Evolutionary conservation across 2,329 filamentous ascomycete genomes (phyloP), one percentile per base, ranked within the genome.

Genomic region (Colletotrichum brevisporum): DNA sequence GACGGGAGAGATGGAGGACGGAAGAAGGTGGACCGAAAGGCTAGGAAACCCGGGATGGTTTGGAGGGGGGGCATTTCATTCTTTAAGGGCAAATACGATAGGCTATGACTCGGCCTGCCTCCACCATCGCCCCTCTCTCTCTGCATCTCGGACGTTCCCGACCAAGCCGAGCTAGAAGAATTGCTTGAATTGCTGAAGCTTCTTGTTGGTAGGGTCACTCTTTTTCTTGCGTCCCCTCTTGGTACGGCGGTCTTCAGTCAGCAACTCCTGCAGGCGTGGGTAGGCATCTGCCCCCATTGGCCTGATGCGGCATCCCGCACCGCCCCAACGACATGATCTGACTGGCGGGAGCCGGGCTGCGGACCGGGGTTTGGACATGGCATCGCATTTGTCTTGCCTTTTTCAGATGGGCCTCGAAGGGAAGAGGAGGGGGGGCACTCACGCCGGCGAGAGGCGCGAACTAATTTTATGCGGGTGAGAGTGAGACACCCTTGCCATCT

Each of bases 1-100:
- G 18, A 53, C 18, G 36, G 36, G 39, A 31, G 48, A 39, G 52
- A 36, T 36, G 31, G 31, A 36, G 31, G 2, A 47, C 48, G 31
- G 41, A 53, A 54, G 41, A 68, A 59, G 41, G 31, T 41, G 31
- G 43, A 59, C 41, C 48, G 31, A 21, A 27, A 13, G 26, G 36
- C 45, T 26, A 12, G 45, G 16, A 43, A 53, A 53, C n/a, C 43
- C 48, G 48, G 2, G 5, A 27, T 15, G 45, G 31, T 18, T 13
- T n/a, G n/a, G n/a, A 24, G 1, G 60, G 54, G 65, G 61, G 26
- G 15, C 24, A 24, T 27, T 21, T 13, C 43, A 24, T 24, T 39
- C 53, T 59, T 56, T 68, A 68, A 54, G 54, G 47, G 43, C 39
- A 13, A 9, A 21, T 16, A 50, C 48, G 18, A 50, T 51, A 54